A percentile compares a stretch with the other conserved stretches of the same genome.
Evolutionary conservation across 106 monocot genomes (phyloP).

Genomic region (Xerophyta viscosa): DNA sequence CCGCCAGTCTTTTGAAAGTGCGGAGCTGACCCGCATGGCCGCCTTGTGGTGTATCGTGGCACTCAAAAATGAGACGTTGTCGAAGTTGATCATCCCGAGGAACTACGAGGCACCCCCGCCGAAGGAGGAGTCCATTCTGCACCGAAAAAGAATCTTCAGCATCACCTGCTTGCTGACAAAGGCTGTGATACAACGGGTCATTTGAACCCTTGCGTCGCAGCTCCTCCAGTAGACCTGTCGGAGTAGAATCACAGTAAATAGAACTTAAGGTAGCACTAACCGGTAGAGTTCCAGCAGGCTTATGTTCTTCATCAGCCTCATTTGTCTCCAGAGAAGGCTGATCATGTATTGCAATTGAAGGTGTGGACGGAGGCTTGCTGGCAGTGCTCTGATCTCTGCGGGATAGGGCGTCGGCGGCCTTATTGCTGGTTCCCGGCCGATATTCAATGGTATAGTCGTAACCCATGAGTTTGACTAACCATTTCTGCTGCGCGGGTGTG

Average conservation of each 20-base stretch:
- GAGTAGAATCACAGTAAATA: too few species aligned
- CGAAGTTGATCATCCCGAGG: background rate
- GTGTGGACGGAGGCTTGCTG: too few species aligned
- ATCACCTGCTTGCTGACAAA: too few species aligned
- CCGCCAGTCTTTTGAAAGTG: background rate
- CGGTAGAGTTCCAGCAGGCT: too few species aligned
- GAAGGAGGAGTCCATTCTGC: too few species aligned
- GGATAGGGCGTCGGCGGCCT: background rate
- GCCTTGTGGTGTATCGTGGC: background rate
- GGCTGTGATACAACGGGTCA: too few species aligned
- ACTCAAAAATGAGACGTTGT: background rate
- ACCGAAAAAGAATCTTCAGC: too few species aligned
- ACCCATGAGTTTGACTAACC: background rate
- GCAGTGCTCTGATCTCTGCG: background rate
- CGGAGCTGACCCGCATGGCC: background rate
- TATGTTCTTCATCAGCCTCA: too few species aligned
- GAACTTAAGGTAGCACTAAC: too few species aligned
- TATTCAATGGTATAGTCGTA: constrained; percentile 2
- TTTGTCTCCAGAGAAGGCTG: background rate
- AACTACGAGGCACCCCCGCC: background rate
- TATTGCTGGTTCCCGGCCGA: background rate
- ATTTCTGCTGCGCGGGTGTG: background rate
- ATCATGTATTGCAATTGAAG: too few species aligned
- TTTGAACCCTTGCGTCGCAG: too few species aligned
- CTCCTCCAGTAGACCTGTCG: too few species aligned